Evolutionary conservation across 768 basidiomycete genomes (phyloP).

Genomic region (Botryobasidium botryosum): DNA sequence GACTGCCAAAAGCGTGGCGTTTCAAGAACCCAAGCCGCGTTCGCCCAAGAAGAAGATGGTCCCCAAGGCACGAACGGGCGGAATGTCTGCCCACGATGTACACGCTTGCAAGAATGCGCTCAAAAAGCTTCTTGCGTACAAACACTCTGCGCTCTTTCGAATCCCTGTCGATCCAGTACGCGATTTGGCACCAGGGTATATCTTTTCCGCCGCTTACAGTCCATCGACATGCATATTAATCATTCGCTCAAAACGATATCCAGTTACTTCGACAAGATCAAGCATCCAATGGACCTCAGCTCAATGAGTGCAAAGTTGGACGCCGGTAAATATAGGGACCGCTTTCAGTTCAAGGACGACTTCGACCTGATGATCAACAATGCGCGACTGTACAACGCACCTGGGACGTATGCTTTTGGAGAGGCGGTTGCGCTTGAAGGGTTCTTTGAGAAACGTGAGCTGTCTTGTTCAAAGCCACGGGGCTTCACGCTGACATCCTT

Average conservation of each 20-base stretch:
- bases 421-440: constrained; percentile 60
- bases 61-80: constrained; percentile 55
- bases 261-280: constrained; percentile 84
- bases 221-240: constrained; percentile 2
- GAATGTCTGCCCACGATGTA: constrained; percentile 63
- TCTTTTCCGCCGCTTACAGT: constrained; percentile 13
- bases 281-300: constrained; percentile 86
- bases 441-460: constrained; percentile 76
- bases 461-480: no score
- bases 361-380: constrained; percentile 79
- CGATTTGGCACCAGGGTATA: constrained; percentile 75
- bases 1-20: no score
- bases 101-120: constrained; percentile 58
- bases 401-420: constrained; percentile 52
- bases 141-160: constrained; percentile 55
- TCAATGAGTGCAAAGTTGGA: constrained; percentile 78
- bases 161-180: constrained; percentile 94
- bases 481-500: no score
- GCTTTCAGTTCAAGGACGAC: constrained; percentile 71
- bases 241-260: neutral
- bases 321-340: constrained; percentile 69
- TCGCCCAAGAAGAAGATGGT: constrained; percentile 23
- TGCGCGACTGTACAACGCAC: constrained; percentile 68
- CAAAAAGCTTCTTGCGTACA: constrained; percentile 63
- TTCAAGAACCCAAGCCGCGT: neutral